Evolutionary conservation across 192 early-diverging fungal genomes (phyloP), one percentile per base, ranked within the genome.

Genomic region (Coemansia interrupta): DNA sequence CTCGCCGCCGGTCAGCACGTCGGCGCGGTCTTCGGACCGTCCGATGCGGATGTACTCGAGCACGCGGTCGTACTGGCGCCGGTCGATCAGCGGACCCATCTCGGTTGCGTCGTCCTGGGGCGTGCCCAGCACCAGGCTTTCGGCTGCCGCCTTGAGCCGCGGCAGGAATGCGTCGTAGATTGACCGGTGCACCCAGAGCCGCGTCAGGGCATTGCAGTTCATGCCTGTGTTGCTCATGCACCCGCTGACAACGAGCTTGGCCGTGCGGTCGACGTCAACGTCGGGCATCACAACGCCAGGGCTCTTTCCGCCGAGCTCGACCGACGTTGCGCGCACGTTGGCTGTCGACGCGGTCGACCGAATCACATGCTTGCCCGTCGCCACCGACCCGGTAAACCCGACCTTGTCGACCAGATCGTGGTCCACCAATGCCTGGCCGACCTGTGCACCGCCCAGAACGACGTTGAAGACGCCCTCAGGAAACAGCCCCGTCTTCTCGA

Each of bases 131-230:
- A 55, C 52, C 44, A 78, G 54, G 14, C 71, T 53, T 41, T 69
- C 66, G 22, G 66, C 70, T 7, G 80, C 80, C 0, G 74, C 70
- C 42, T 79, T 67, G 42, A 84, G 72, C 47, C 72, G 63, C 1
- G 73, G 70, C 51, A 92, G 26, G 14, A 92, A 86, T n/a, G 62
- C 61, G 32, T 86, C 82, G 58, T 87, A 83, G 4, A 90, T 64
- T 15, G 72, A 66, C 59, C 81, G 82, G 43, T 90, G 88, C 23
- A 89, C 87, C 56, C 85, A 84, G 10, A 92, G 75, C 0, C 89
- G 71, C 41, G 88, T 85, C 36, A 86, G 64, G 3, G 83, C 87
- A 63, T 89, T 90, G 68, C 91, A 92, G 58, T 83, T 86, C 72
- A 91, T 89, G 0, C 89, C 87, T 3, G 84, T 69, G 58, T 92